Percentiles rank a stretch among this genome's conserved stretches.
phyloP scores from a whole-genome alignment of 2,329 filamentous ascomycete species.

The Chaetomiaceae sp. region DNA sequence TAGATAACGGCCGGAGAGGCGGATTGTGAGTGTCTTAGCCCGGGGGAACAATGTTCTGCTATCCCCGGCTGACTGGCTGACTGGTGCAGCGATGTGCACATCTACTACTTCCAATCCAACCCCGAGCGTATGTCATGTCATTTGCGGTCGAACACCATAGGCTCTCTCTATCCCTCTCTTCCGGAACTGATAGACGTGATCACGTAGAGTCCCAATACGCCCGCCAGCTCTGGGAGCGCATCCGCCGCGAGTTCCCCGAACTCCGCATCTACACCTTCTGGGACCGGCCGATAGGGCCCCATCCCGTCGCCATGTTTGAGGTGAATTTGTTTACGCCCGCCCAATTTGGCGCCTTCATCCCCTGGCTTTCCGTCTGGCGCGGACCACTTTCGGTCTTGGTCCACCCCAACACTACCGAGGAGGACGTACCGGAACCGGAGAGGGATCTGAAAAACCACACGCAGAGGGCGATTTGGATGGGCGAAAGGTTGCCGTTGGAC shows the following conservation, averaged over 20 bases:
- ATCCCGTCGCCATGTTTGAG: constrained; percentile 86
- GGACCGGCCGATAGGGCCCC: constrained; percentile 74
- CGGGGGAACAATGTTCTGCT: too few relatives aligned
- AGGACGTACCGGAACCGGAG: constrained; percentile 31
- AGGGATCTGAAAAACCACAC: constrained; percentile 55
- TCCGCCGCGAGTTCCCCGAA: constrained; percentile 81
- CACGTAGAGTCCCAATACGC: constrained; percentile 57
- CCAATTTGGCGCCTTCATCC: constrained; percentile 84
- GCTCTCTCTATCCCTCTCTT: not conserved
- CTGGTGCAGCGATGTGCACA: constrained; percentile 64
- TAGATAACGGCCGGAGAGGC: constrained; percentile 61
- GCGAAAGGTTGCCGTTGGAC: constrained; percentile 60
- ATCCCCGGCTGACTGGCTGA: too few relatives aligned
- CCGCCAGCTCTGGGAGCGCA: constrained; percentile 68
- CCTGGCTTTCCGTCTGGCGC: constrained; percentile 78
- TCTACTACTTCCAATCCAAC: constrained; percentile 72
- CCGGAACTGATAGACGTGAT: not conserved
- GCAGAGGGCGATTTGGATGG: constrained; percentile 70
- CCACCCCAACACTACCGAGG: constrained; percentile 72
- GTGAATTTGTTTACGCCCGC: constrained; percentile 81
- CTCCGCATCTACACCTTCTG: constrained; percentile 75
- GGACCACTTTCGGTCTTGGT: constrained; percentile 74
- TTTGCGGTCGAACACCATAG: not conserved
- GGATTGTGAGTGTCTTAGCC: constrained; percentile 57
- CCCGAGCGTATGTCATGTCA: constrained; percentile 37